A percentile compares a stretch with the other conserved stretches of the same genome.
These are phyloP conservation scores for Lentinula edodes DNA, from an alignment of 768 basidiomycete genomes.

Conservation along the genomic window DNA sequence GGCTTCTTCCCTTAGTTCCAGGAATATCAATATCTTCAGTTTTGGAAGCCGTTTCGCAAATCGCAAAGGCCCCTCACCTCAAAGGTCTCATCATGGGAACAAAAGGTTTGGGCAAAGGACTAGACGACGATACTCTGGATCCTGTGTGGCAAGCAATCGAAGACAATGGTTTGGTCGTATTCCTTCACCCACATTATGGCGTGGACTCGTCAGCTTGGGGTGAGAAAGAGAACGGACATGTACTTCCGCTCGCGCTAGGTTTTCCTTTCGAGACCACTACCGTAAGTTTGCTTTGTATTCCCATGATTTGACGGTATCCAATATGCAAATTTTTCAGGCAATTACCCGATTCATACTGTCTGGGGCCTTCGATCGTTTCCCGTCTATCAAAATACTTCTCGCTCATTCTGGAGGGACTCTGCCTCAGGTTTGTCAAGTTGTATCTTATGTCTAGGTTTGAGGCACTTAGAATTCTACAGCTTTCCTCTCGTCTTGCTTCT, in stretches of 20 bases:
- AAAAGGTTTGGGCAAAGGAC: constrained; percentile 67
- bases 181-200: constrained; percentile 86
- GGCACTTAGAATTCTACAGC: constrained; percentile 23
- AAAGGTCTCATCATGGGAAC: constrained; percentile 81
- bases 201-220: constrained; percentile 72
- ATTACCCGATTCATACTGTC: constrained; percentile 76
- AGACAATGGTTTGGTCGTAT: constrained; percentile 66
- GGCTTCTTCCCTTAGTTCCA: constrained; percentile 80
- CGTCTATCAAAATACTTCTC: constrained; percentile 67
- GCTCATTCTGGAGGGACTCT: constrained; percentile 87
- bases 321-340: constrained; percentile 35
- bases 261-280: constrained; percentile 91
- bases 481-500: constrained; percentile 80
- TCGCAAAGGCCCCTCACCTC: constrained; percentile 60
- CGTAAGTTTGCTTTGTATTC: constrained; percentile 34
- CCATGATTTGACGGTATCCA: constrained; percentile 2
- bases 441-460: not conserved
- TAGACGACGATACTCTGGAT: constrained; percentile 76
- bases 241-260: constrained; percentile 79
- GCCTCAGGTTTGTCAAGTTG: constrained; percentile 30
- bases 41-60: constrained; percentile 61
- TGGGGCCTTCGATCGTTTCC: constrained; percentile 77
- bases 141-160: constrained; percentile 78
- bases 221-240: constrained; percentile 76
- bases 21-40: constrained; percentile 49